A percentile compares a stretch with the other conserved stretches of the same genome.
phyloP scores from a whole-genome alignment of 2,329 filamentous ascomycete genomes.

The Pseudogymnoascus sp. region DNA sequence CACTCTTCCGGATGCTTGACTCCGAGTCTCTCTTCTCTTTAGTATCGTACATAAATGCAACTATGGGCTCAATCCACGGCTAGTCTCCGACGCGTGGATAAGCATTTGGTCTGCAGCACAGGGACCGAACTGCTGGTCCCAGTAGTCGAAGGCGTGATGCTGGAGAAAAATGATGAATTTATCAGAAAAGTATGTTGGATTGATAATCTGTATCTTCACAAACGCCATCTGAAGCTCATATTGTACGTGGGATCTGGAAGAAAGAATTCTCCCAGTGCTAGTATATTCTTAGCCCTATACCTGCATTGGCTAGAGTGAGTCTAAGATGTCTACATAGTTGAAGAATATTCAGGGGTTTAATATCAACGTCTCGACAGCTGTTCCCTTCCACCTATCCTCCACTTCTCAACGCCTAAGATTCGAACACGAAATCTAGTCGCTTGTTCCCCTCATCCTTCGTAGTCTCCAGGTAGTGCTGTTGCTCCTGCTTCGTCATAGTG shows the following conservation, averaged over 20 bases:
- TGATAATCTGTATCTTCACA: neutral
- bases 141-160: neutral
- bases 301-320: too few species aligned
- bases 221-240: neutral
- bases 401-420: neutral
- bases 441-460: slow-evolving; percentile 33
- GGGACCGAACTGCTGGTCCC: neutral
- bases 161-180: neutral
- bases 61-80: neutral
- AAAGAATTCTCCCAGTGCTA: too few species aligned
- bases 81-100: neutral
- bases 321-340: too few species aligned
- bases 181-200: neutral
- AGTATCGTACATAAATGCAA: neutral
- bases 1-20: neutral
- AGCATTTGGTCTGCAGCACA: neutral
- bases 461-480: slow-evolving; percentile 35
- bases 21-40: neutral
- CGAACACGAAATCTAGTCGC: slow-evolving; percentile 25
- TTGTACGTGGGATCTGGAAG: neutral
- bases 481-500: slow-evolving; percentile 29
- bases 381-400: neutral
- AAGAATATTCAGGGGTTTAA: neutral
- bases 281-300: too few species aligned
- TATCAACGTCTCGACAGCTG: neutral